These are phyloP conservation scores for Fusarium sp. DNA, from an alignment of 2,329 filamentous ascomycete genomes.

Conservation along the genomic window DNA sequence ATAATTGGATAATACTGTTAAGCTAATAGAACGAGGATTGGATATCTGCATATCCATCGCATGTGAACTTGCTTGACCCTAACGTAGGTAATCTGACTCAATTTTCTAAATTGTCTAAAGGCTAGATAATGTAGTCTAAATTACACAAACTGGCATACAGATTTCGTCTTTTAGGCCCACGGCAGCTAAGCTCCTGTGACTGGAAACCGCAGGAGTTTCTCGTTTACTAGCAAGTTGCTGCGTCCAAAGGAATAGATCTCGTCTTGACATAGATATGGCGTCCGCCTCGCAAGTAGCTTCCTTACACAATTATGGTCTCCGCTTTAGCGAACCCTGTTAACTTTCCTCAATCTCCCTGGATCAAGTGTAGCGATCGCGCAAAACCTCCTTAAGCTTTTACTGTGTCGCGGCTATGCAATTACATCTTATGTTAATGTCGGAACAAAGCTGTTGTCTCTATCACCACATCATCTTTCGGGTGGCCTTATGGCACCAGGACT, in stretches of 20 bases:
- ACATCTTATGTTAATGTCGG: fast-evolving
- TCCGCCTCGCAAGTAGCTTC: fast-evolving
- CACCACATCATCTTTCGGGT: fast-evolving
- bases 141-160: fast-evolving
- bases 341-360: neutral
- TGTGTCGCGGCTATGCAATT: neutral
- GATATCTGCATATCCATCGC: fast-evolving
- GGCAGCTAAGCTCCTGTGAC: neutral
- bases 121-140: neutral
- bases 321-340: fast-evolving
- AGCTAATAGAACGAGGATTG: neutral
- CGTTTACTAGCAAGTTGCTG: fast-evolving
- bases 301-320: fast-evolving
- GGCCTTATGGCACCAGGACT: neutral
- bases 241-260: neutral
- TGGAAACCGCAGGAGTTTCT: fast-evolving
- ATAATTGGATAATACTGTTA: neutral
- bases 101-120: neutral
- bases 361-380: fast-evolving
- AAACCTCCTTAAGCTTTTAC: fast-evolving
- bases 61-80: neutral
- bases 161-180: neutral
- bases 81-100: no score
- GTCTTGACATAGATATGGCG: fast-evolving
- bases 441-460: fast-evolving